These are phyloP conservation scores for Pleoardoris graminearum DNA, from an alignment of 2,329 filamentous ascomycete species.

Conservation along the genomic window DNA sequence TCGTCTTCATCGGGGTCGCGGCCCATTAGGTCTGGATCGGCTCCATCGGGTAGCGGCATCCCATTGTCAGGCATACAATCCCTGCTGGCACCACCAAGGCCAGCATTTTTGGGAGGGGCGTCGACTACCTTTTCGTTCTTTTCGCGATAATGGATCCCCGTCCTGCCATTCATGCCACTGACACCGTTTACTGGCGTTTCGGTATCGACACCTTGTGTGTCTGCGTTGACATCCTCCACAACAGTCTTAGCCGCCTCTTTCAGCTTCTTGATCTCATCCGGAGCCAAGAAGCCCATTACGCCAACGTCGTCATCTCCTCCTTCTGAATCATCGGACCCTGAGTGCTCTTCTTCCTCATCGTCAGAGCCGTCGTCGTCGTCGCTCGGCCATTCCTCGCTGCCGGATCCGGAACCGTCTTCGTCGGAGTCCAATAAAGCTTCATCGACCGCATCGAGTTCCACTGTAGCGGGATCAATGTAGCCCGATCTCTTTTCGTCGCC, in stretches of 20 bases:
- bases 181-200: constrained; percentile 16
- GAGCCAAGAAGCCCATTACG: constrained; percentile 41
- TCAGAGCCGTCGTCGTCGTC: constrained; percentile 38
- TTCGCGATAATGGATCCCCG: constrained; percentile 35
- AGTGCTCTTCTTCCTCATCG: constrained; percentile 27
- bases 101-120: constrained; percentile 17
- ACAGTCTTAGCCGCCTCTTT: constrained; percentile 37
- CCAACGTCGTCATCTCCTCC: constrained; percentile 39
- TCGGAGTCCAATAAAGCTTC: constrained; percentile 46
- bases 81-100: not conserved
- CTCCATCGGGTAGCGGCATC: not conserved
- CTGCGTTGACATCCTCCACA: constrained; percentile 43
- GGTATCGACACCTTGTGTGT: constrained; percentile 22
- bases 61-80: constrained; percentile 15
- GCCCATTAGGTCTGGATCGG: constrained; percentile 4
- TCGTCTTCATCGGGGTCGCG: constrained; percentile 21
- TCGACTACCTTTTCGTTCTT: constrained; percentile 46
- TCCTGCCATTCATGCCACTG: constrained; percentile 36
- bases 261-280: constrained; percentile 40
- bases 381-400: constrained; percentile 44
- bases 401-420: constrained; percentile 36
- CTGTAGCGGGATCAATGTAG: constrained; percentile 41
- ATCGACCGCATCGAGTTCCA: constrained; percentile 48
- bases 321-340: constrained; percentile 40
- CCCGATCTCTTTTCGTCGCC: constrained; percentile 18